Evolutionary conservation across 257 asterid species (phyloP), one percentile per base, ranked within the genome.

Genomic region (Solanum stenotomum): DNA sequence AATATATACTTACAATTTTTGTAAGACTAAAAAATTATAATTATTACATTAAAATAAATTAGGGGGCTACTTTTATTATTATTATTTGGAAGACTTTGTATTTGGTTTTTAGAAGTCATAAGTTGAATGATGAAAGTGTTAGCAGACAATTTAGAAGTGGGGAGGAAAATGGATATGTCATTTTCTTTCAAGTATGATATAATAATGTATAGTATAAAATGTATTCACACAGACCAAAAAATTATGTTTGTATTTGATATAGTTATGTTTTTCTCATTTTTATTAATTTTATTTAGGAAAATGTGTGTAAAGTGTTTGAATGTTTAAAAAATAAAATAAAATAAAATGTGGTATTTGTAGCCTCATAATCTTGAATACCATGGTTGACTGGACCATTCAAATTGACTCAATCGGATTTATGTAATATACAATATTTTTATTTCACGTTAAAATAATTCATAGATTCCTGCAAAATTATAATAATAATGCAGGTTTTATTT

Each of bases 141-240:
- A 8, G 93, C 93, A 76, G 90, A 83, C 93, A 86, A 76, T 89
- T 88, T 76, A 89, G 89, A 91, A 89, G 22, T 87, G 25, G 63
- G 18, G 85, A 76, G 34, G 70, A 84, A 65, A 52, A 63, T 40
- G 89, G 25, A 77, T 8, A 78, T 84, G 40, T 76, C 85, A 27
- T 27, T 79, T 79, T 79, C 85, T 44, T 79, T 27, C 37, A 3
- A 79, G 15, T 16, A 44, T 8, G 44, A 14, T 77, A 13, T 77
- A 42, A 44, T 8, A 79, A 8, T 77, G 44, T 78, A 25, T 42
- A 42, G 2, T 78, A 78, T 13, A 77, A 40, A 6, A 23, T 42
- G 61, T 15, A 42, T 46, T 27, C 37, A 44, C 67, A n/a, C 29
- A n/a, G 5, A 44, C 67, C 67, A 44, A 15, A 34, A 27, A 44